Evolutionary conservation across 1,284 basidiomycete genomes (phyloP), one percentile per base, ranked within the genome.

Genomic region (Leccinum fuscescens): DNA sequence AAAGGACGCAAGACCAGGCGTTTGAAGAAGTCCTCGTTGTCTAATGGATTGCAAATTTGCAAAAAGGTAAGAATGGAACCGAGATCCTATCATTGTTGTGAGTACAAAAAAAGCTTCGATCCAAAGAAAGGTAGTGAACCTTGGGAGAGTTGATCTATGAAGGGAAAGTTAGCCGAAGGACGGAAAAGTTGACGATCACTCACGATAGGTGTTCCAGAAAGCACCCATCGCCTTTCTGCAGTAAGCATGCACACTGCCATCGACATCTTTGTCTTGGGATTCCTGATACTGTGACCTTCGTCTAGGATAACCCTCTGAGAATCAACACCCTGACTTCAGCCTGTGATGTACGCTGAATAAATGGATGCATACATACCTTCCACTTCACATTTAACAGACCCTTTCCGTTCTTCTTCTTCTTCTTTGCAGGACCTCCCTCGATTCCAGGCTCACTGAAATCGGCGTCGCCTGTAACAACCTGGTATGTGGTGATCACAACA

Each of bases 401-500:
- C 50, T 76, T 76, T n/a, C 78, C 78, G 1, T 79, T 84, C 72
- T 83, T 86, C 69, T 83, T 88, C 76, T 86, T 90, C 69, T 79
- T 82, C 48, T 66, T 72, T 9, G 71, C 64, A 35, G 74, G 64
- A 3, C 69, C 78, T 33, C 54, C 64, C 3, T 49, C 63, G 6
- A 7, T 11, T 37, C 31, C 60, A 15, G 50, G 52, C 3, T 33
- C 29, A 4, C 46, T 62, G 37, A 64, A 58, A 33, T 75, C 69
- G 50, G 65, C 71, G 4, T 73, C 74, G 3, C 69, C 71, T 31
- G 69, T 39, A 35, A 73, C 74, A 27, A 72, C 70, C 50, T 93
- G 90, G 72, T 96, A 96, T 0, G 94, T 96, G 0, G 93, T 94
- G 59, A 96, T 86, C n/a, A 96, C 87, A 7, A 95, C 79, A 67